Percentiles rank a stretch among this genome's conserved stretches.
These are phyloP conservation scores for Pichia sp. DNA, from an alignment of 1,139 yeast genomes.

Conservation along the genomic window DNA sequence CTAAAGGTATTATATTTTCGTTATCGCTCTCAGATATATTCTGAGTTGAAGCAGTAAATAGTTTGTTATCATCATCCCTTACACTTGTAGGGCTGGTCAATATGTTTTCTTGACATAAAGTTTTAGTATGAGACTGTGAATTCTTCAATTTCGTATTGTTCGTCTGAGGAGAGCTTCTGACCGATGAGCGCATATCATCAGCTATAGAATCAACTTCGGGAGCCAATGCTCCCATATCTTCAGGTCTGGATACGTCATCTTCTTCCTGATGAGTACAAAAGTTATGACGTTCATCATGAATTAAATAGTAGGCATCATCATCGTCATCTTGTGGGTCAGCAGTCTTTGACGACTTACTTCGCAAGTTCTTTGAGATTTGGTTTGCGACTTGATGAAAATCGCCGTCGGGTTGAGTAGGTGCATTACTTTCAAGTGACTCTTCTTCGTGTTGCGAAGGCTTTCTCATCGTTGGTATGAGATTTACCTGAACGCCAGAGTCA, in stretches of 20 bases:
- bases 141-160: no score
- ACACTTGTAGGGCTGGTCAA: neutral
- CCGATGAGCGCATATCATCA: no score
- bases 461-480: slow-evolving; percentile 11
- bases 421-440: neutral
- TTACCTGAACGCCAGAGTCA: slow-evolving; percentile 19
- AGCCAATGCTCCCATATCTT: no score
- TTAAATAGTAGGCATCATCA: neutral
- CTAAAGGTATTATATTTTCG: no score
- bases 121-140: no score
- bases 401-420: slow-evolving; percentile 17
- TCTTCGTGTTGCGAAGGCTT: neutral
- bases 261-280: no score
- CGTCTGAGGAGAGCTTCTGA: no score
- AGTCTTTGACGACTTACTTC: slow-evolving; percentile 1
- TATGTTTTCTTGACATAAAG: no score
- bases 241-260: no score
- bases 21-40: slow-evolving; percentile 11
- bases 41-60: slow-evolving; percentile 1
- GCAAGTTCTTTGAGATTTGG: neutral
- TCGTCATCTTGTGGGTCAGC: slow-evolving; percentile 1
- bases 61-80: neutral
- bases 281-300: no score
- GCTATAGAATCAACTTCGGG: no score
- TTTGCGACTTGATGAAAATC: slow-evolving; percentile 14